Evolutionary conservation across 129 eudicot species (phyloP).

Genomic region (Helianthus annuus): HanXRQr2.0-SUNRISE NC_035434.2:126890189-126890688

Average conservation of each 20-base stretch:
- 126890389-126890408: not conserved
- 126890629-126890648: conserved; percentile 27
- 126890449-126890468: not conserved
- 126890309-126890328: too few species aligned
- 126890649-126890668: conserved; percentile 23
- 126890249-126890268: too few species aligned
- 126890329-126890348: not conserved
- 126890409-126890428: not conserved
- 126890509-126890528: conserved; percentile 42
- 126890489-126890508: conserved; percentile 68
- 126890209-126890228: too few species aligned
- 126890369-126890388: not conserved
- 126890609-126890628: conserved; percentile 34
- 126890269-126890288: too few species aligned
- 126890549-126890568: conserved; percentile 35
- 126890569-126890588: conserved; percentile 18
- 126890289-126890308: too few species aligned
- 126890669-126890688: conserved; percentile 37
- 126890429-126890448: not conserved
- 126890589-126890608: conserved; percentile 8
- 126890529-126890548: conserved; percentile 29
- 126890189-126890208: too few species aligned
- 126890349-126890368: not conserved
- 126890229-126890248: too few species aligned
- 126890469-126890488: conserved; percentile 9